Evolutionary conservation across 129 eudicot species (phyloP), one percentile per base, ranked within the genome.

Genomic region (Tagetes erecta): DNA sequence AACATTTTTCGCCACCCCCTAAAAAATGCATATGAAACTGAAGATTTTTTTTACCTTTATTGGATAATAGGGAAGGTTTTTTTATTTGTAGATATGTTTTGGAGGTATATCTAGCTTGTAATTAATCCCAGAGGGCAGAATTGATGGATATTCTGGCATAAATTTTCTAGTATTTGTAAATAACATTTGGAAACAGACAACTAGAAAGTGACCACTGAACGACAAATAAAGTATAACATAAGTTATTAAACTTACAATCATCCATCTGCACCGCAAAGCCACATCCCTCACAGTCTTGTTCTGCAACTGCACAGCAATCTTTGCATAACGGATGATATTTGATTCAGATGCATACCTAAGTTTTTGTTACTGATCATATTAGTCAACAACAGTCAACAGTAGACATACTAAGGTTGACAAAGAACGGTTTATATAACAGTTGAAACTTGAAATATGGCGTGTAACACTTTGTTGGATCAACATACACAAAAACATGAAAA

Each of bases 211-310:
- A 75, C 64, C 44, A 8, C 10, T 40, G 34, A 37, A n/a, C 2
- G 4, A 47, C n/a, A 46, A 66, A 6, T 8, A 14, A n/a, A 34
- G 45, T 60, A 40, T 27, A 36, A 39, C 3, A 51, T 3, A 14
- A 59, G 59, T 9, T 70, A 31, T 71, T 70, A 20, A 71, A 86
- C 97, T 83, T 84, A 92, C 97, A 71, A 81, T 74, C 89, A 89
- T 87, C 97, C 97, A 92, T 89, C 89, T 89, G 72, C 87, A 84
- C 63, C 97, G 89, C 73, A 92, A 80, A 67, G 97, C 97, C 76
- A 92, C 94, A 72, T 92, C 97, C 56, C 97, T 87, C 49, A 92
- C 97, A 36, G 91, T 89, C 84, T 92, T 92, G 56, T 85, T 83
- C 49, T 84, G 87, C 71, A 92, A 83, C 66, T 82, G 87, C 72